Conservation (phyloP, 1,284 basidiomycete genomes). For the Trametes hirsuta region DNA sequence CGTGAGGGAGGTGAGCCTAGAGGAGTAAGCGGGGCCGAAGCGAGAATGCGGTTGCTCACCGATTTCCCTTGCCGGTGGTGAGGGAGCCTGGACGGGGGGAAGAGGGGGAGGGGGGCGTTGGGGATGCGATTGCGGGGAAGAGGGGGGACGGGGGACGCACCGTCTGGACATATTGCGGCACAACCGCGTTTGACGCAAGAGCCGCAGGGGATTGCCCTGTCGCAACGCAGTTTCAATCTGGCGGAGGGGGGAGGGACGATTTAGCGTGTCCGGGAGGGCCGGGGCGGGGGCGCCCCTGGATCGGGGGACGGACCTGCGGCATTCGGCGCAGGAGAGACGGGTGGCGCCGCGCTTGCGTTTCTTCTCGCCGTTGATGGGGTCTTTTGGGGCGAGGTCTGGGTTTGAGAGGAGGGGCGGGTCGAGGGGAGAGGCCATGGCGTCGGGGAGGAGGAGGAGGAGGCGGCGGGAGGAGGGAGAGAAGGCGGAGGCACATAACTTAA, state of each 20-base stretch:
- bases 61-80: conserved; percentile 80
- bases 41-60: conserved; percentile 44
- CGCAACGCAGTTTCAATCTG: conserved; percentile 76
- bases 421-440: conserved; percentile 1
- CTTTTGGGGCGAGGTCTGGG: conserved; percentile 35
- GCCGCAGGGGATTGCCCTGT: conserved; percentile 67
- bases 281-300: conserved; percentile 2
- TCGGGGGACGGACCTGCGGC: conserved; percentile 54
- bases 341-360: conserved; percentile 78
- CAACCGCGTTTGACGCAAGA: conserved; percentile 74
- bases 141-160: conserved; percentile 33
- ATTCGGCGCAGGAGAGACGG: conserved; percentile 76
- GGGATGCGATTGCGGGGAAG: conserved; percentile 4
- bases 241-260: not conserved
- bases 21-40: conserved; percentile 8
- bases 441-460: conserved; percentile 27
- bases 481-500: not conserved
- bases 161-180: conserved; percentile 68
- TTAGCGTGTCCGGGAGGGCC: not conserved
- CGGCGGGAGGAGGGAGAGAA: conserved; percentile 9
- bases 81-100: conserved; percentile 54
- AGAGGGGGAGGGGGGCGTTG: not conserved
- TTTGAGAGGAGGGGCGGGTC: conserved; percentile 32
- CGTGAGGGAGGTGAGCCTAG: conserved; percentile 22
- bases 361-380: conserved; percentile 47